Evolutionary conservation across 2,329 filamentous ascomycete genomes (phyloP).

Genomic region (Fusarium metavorans): DNA sequence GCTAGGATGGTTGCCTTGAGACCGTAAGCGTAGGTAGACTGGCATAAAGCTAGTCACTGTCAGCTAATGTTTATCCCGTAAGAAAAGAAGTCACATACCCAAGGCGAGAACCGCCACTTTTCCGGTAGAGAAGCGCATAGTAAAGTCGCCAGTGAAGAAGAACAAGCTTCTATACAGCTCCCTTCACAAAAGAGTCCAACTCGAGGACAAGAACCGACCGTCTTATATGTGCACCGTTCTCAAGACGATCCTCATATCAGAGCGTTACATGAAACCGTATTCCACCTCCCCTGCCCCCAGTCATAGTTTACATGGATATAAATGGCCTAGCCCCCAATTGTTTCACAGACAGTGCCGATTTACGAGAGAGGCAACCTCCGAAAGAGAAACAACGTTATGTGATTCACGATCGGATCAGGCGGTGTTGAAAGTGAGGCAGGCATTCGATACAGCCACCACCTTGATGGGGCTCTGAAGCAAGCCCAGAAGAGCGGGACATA

Average conservation of each 20-base stretch:
- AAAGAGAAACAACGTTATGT: not conserved
- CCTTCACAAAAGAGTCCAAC: not conserved
- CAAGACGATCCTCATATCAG: not conserved
- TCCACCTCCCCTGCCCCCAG: not conserved
- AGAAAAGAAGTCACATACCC: not conserved
- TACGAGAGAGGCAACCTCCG: not conserved
- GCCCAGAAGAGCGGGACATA: not conserved
- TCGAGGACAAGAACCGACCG: not conserved
- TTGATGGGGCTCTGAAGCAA: not conserved
- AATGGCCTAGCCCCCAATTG: not conserved
- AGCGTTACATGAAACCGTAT: not conserved
- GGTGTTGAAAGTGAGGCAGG: not conserved
- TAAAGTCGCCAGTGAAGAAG: not conserved
- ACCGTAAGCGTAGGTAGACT: slow-evolving; percentile 15
- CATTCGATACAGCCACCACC: not conserved
- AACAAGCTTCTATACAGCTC: not conserved
- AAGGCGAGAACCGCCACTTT: slow-evolving; percentile 7
- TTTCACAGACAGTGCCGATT: not conserved
- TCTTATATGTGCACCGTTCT: not conserved
- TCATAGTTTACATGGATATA: not conserved
- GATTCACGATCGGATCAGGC: not conserved
- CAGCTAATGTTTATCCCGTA: accelerated
- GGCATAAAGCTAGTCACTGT: slow-evolving; percentile 13
- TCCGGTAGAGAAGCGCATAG: slow-evolving; percentile 11
- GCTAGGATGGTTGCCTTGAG: slow-evolving; percentile 42